phyloP scores from a whole-genome alignment of 495 filamentous ascomycete species.

The Neurospora sp. region DNA sequence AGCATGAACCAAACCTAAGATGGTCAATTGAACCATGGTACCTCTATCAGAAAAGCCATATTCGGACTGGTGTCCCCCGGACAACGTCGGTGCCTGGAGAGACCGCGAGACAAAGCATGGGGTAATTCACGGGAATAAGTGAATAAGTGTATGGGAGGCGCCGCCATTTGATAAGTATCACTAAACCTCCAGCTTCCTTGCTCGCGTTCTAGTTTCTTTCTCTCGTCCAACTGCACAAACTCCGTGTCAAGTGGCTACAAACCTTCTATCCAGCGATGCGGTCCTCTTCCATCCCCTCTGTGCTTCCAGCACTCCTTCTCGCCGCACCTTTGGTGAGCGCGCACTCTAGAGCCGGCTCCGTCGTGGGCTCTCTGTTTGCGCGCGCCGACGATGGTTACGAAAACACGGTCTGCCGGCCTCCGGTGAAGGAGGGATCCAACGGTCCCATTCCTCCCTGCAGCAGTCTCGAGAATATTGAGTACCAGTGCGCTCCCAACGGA shows the following conservation, averaged over 20 bases:
- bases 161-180: no score
- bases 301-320: not conserved
- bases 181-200: no score
- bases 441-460: constrained; percentile 22
- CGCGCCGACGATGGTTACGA: constrained; percentile 12
- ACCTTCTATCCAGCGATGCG: not conserved
- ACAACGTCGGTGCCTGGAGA: no score
- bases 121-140: no score
- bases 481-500: constrained; percentile 18
- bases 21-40: not conserved
- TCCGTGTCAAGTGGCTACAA: not conserved
- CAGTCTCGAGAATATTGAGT: constrained; percentile 20
- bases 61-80: not conserved
- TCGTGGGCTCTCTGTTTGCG: not conserved
- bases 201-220: no score
- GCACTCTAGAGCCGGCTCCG: not conserved
- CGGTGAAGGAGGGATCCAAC: constrained; percentile 12
- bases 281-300: not conserved
- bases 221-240: no score
- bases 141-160: no score
- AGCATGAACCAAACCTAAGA: not conserved
- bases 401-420: constrained; percentile 19
- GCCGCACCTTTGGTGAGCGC: not conserved
- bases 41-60: not conserved
- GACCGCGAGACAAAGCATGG: no score